These are phyloP conservation scores for Xerocomellus dryophilus DNA, from an alignment of 768 basidiomycete species.

Conservation along the genomic window DNA sequence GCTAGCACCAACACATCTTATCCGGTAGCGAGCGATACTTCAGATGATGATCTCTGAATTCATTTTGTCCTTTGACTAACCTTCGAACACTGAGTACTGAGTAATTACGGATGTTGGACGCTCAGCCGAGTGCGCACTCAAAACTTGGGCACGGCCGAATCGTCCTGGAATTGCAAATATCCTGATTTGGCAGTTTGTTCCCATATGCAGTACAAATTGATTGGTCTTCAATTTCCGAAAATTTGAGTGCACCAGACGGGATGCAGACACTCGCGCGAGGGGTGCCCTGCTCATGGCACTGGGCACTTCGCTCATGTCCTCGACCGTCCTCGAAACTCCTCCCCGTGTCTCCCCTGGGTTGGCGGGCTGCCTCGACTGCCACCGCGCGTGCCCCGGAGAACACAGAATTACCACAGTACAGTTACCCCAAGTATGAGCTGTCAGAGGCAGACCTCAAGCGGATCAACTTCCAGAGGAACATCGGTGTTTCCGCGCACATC, in stretches of 20 bases:
- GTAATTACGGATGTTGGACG: not conserved
- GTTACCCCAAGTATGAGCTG: constrained; percentile 43
- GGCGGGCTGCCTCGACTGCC: constrained; percentile 46
- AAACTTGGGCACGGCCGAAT: no score
- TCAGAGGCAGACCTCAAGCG: constrained; percentile 64
- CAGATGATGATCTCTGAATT: not conserved
- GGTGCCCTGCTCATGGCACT: constrained; percentile 27
- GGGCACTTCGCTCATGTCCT: constrained; percentile 20
- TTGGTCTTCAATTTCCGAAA: not conserved
- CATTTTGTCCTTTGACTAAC: not conserved
- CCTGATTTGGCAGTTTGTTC: constrained; percentile 6
- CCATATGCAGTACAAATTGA: not conserved
- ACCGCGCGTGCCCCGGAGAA: constrained; percentile 20
- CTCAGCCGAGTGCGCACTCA: not conserved
- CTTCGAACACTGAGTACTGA: not conserved
- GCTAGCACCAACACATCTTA: no score
- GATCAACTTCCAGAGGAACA: constrained; percentile 82
- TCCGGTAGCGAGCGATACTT: not conserved
- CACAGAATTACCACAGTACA: constrained; percentile 18
- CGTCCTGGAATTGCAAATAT: no score
- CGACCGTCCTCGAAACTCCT: constrained; percentile 3
- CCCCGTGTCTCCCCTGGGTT: constrained; percentile 2
- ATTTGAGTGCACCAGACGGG: not conserved
- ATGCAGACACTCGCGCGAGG: constrained; percentile 30
- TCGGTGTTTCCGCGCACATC: constrained; percentile 93